phyloP scores from a whole-genome alignment of 306 rosid genomes.

The Lathyrus aphaca region DNA sequence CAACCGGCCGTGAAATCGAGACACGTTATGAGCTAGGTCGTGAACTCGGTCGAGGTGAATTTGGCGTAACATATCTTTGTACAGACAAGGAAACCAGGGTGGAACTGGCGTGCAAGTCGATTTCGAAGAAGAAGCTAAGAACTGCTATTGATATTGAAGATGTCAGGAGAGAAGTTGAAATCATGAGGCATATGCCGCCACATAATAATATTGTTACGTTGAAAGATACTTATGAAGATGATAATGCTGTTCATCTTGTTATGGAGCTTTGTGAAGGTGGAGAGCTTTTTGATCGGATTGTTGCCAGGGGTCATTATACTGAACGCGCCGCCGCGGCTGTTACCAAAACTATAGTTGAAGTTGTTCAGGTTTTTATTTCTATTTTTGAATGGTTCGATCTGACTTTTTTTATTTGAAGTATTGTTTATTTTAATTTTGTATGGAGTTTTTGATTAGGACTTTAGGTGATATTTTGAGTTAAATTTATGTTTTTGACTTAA shows the following conservation, averaged over 20 bases:
- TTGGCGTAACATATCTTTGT: slow-evolving; percentile 86
- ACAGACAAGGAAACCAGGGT: slow-evolving; percentile 63
- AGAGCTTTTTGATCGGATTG: slow-evolving; percentile 91
- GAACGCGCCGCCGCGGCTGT: slow-evolving; percentile 95
- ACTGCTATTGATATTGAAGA: slow-evolving; percentile 82
- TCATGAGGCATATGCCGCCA: slow-evolving; percentile 71
- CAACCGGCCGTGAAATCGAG: slow-evolving; percentile 80
- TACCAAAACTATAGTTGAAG: slow-evolving; percentile 87
- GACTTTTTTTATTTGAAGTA: background rate
- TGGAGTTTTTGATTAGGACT: slow-evolving; percentile 4
- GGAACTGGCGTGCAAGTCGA: slow-evolving; percentile 77
- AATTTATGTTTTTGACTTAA: background rate
- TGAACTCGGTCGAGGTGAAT: slow-evolving; percentile 95
- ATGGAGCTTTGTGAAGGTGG: slow-evolving; percentile 99
- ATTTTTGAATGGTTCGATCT: background rate
- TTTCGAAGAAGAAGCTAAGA: slow-evolving; percentile 86
- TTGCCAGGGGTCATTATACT: slow-evolving; percentile 88
- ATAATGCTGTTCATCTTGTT: slow-evolving; percentile 84
- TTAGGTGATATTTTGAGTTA: background rate
- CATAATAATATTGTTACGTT: slow-evolving; percentile 76
- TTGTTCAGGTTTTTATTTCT: slow-evolving; percentile 70
- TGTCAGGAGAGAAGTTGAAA: slow-evolving; percentile 93
- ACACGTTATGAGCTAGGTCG: slow-evolving; percentile 67
- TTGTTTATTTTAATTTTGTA: background rate
- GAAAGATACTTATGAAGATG: slow-evolving; percentile 88